These are phyloP conservation scores for Funneliformis caledonium DNA, from an alignment of 371 early-diverging fungal genomes.

Conservation along the genomic window DNA sequence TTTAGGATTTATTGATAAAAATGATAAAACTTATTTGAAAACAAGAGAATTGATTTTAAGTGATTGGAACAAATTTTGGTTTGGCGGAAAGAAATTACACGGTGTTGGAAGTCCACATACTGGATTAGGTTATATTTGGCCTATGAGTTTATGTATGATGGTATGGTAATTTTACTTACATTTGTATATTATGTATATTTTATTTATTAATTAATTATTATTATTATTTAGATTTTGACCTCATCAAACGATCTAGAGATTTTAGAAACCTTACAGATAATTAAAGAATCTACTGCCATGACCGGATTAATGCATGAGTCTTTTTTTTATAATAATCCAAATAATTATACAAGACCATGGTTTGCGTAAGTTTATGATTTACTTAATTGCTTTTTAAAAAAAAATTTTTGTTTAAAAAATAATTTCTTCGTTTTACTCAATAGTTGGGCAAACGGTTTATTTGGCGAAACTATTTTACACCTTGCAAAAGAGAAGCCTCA, in stretches of 20 bases:
- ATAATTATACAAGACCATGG: slow-evolving; percentile 54
- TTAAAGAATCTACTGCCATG: slow-evolving; percentile 46
- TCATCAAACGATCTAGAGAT: slow-evolving; percentile 49
- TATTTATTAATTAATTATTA: slow-evolving; percentile 33
- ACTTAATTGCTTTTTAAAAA: background rate
- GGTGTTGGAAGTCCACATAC: slow-evolving; percentile 70
- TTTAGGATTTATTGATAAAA: slow-evolving; percentile 56
- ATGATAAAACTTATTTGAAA: slow-evolving; percentile 54
- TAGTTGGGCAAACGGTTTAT: slow-evolving; percentile 58
- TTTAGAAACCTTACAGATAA: slow-evolving; percentile 46
- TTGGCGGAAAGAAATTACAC: slow-evolving; percentile 49
- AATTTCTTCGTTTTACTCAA: too few species aligned
- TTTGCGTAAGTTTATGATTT: slow-evolving; percentile 46
- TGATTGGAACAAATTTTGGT: slow-evolving; percentile 64
- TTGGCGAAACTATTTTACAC: slow-evolving; percentile 53
- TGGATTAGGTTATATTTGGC: slow-evolving; percentile 47
- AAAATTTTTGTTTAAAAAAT: background rate
- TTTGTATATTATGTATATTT: slow-evolving; percentile 44
- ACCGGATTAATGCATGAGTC: slow-evolving; percentile 59
- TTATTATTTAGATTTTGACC: slow-evolving; percentile 51
- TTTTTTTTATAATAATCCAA: slow-evolving; percentile 49
- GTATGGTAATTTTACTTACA: slow-evolving; percentile 37
- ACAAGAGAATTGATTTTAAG: slow-evolving; percentile 60
- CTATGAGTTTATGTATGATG: slow-evolving; percentile 44
- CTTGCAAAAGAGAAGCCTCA: slow-evolving; percentile 46